Base-by-base conservation (phyloP, 2,329 filamentous ascomycete species). In the Colletotrichum sp. region DNA sequence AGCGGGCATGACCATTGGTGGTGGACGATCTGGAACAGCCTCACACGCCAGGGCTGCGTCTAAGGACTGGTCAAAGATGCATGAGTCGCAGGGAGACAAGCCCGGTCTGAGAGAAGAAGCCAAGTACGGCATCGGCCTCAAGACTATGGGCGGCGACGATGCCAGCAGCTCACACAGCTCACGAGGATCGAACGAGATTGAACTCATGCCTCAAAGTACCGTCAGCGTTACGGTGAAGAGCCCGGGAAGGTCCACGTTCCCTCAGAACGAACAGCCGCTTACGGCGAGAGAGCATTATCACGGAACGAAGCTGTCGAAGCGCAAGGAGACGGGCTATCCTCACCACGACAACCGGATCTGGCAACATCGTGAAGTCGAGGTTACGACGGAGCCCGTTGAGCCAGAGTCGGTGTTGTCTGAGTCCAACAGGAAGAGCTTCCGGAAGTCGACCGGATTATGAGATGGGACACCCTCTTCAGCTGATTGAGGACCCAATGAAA, bases 71-170 rank as follows among this genome's bases (percentile, higher is more conserved):
- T 75, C 74, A 0, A 75, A 69, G 32, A 4, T 69, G 5, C 19
- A 71, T 8, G 64, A 69, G 8, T 15, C 30, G 7, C 44, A 16
- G 3, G 44, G n/a, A 13, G 48, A 34, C 30, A 75, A 72, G 32
- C 15, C 61, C 2, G 52, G 12, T 5, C 30, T 69, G 4, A 71
- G 70, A 22, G 74, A 76, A 11, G 74, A 76, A 27, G 59, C 74
- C 28, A 76, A 76, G 65, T 76, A 76, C 25, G 77, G 77, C 34
- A 78, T 78, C 64, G 77, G 77, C 8, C 77, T 78, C n/a, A 69
- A 75, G 30, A 78, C 77, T 1, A 76, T 75, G 68, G 77, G 71
- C 9, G 69, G 73, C 32, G 77, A 76, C 64, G 77, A 78, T 27
- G 75, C 69, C 32, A 75, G 77, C 30, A 76, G 74, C 36, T 73